A percentile compares a stretch with the other conserved stretches of the same genome.
These are phyloP conservation scores for Hypoxylon sp. DNA, from an alignment of 2,329 filamentous ascomycete species.

Conservation along the genomic window DNA sequence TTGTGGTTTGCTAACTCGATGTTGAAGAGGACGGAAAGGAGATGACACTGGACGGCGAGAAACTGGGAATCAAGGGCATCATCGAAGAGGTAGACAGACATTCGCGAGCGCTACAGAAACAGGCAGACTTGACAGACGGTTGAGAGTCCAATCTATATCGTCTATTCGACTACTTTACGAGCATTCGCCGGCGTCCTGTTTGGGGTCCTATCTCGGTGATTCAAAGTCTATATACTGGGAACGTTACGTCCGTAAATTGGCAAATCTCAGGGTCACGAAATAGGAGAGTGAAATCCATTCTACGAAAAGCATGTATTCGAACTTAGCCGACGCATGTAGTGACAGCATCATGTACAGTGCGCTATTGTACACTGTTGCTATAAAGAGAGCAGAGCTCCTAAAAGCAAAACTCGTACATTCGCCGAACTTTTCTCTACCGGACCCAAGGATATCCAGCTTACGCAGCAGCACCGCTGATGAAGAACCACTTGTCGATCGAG, in stretches of 20 bases:
- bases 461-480: constrained; percentile 95
- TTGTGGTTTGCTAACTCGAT: constrained; percentile 41
- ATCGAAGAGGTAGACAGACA: constrained; percentile 91
- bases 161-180: constrained; percentile 29
- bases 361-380: too few species aligned
- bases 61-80: constrained; percentile 86
- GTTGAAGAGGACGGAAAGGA: constrained; percentile 89
- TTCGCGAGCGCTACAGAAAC: constrained; percentile 83
- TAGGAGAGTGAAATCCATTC: neutral
- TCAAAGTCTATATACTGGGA: neutral
- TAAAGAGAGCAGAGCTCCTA: constrained; percentile 42
- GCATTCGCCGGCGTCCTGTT: constrained; percentile 45
- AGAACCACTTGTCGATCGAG: constrained; percentile 99
- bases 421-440: constrained; percentile 51
- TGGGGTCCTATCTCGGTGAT: constrained; percentile 23
- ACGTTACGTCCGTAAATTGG: neutral
- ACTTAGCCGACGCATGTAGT: constrained; percentile 26
- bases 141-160: constrained; percentile 26
- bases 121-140: constrained; percentile 77
- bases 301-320: constrained; percentile 23
- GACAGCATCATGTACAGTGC: constrained; percentile 22
- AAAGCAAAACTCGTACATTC: constrained; percentile 26
- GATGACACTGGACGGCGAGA: constrained; percentile 83
- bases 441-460: constrained; percentile 60
- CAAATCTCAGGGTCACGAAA: neutral